Conservation (phyloP, 768 basidiomycete species). For the Lactarius evosmus region DNA sequence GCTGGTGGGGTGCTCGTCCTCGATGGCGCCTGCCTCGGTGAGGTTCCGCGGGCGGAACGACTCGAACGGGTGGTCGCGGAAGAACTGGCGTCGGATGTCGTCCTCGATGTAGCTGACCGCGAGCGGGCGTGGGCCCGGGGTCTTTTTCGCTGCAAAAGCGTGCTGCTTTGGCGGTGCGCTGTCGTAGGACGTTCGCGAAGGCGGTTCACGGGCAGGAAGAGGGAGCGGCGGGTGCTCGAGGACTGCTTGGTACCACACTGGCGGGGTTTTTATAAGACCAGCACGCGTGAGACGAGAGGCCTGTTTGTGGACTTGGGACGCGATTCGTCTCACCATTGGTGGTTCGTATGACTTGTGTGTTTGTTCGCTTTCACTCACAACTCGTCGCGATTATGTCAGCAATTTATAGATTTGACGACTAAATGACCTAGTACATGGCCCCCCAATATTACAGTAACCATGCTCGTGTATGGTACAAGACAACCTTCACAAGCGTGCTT, state of each 20-base stretch:
- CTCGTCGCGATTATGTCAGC: conserved; percentile 13
- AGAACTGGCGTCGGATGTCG: conserved; percentile 84
- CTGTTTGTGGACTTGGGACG: conserved; percentile 86
- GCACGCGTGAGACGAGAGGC: conserved; percentile 76
- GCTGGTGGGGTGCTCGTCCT: conserved; percentile 51
- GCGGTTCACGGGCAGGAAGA: conserved; percentile 72
- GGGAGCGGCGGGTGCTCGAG: conserved; percentile 85
- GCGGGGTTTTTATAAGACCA: conserved; percentile 58
- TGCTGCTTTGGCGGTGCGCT: conserved; percentile 23
- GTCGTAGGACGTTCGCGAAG: conserved; percentile 56
- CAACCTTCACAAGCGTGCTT: conserved; percentile 13
- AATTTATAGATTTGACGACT: too few relatives aligned
- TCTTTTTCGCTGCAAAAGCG: conserved; percentile 14
- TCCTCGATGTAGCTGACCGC: conserved; percentile 82
- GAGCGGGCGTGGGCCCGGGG: conserved; percentile 38
- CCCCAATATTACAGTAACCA: neutral
- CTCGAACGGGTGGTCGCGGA: conserved; percentile 95
- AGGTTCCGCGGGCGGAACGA: conserved; percentile 77
- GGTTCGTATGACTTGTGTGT: neutral
- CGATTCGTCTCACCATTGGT: conserved; percentile 72
- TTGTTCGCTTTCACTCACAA: too few relatives aligned
- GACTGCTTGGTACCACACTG: conserved; percentile 83
- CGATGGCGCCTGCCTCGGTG: conserved; percentile 63
- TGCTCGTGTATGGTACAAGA: neutral
- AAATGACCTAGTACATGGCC: neutral